phyloP scores from a whole-genome alignment of 805 yeast genomes.

The Yamadazyma scolyti region DNA sequence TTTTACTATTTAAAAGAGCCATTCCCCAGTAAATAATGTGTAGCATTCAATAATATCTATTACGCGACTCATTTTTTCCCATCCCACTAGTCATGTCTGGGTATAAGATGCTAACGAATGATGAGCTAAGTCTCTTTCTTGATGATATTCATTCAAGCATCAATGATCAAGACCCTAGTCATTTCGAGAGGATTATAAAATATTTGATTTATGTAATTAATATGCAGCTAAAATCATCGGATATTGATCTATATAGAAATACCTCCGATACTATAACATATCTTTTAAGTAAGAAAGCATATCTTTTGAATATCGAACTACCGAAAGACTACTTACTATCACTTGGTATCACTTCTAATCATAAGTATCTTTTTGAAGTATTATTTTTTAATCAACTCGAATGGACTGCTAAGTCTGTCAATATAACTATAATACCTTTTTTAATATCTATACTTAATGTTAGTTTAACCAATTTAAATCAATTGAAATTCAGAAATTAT shows the following conservation, averaged over 20 bases:
- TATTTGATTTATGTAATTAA: slow-evolving; percentile 20
- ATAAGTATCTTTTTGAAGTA: slow-evolving; percentile 3
- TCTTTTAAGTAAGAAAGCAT: slow-evolving; percentile 28
- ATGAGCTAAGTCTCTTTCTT: slow-evolving; percentile 29
- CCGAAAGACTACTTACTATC: slow-evolving; percentile 1
- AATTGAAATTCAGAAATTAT: slow-evolving; percentile 18
- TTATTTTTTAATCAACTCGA: slow-evolving; percentile 3
- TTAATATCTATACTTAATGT: slow-evolving; percentile 30
- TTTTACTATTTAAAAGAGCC: slow-evolving; percentile 73
- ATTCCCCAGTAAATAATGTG: slow-evolving; percentile 15
- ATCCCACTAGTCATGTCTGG: slow-evolving; percentile 2
- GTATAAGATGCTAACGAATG: slow-evolving; percentile 16
- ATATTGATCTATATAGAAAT: slow-evolving; percentile 14
- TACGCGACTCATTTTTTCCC: background rate
- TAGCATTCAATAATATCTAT: background rate
- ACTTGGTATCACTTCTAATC: too few species aligned
- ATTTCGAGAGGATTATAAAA: slow-evolving; percentile 31
- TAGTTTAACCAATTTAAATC: slow-evolving; percentile 25
- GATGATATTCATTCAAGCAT: slow-evolving; percentile 31
- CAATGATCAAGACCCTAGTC: slow-evolving; percentile 16
- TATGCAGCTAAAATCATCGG: slow-evolving; percentile 4
- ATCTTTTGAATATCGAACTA: slow-evolving; percentile 19
- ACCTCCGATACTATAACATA: slow-evolving; percentile 28
- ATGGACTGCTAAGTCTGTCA: too few species aligned
- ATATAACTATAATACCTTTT: too few species aligned